Evolutionary conservation across 2,329 filamentous ascomycete genomes (phyloP).

Genomic region (Chrysoporthe deuterocubensis): DNA sequence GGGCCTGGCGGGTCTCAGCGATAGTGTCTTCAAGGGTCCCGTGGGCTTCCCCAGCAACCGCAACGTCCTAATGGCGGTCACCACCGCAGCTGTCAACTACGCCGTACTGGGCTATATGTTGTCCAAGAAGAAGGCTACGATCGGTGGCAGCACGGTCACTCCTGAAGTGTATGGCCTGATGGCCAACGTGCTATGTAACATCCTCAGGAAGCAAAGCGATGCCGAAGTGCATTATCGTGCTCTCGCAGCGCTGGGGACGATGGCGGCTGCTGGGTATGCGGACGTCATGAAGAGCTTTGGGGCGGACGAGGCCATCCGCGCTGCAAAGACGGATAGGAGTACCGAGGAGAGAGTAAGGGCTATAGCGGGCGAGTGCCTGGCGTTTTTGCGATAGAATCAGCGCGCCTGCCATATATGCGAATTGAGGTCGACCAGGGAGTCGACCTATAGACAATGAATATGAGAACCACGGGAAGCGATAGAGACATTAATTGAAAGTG

Average conservation of each 20-base stretch:
- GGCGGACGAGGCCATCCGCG: conserved; percentile 45
- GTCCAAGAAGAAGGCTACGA: conserved; percentile 47
- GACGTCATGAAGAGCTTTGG: conserved; percentile 48
- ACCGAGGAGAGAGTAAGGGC: conserved; percentile 52
- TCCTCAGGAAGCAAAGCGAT: conserved; percentile 71
- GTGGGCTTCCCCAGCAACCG: conserved; percentile 64
- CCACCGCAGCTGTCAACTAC: conserved; percentile 84
- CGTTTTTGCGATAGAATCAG: conserved; percentile 34
- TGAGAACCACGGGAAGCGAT: not conserved
- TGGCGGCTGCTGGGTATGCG: conserved; percentile 62
- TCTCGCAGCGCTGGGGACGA: conserved; percentile 81
- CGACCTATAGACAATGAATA: not conserved
- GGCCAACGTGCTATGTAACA: conserved; percentile 60
- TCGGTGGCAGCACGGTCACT: conserved; percentile 42
- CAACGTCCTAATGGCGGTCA: conserved; percentile 80
- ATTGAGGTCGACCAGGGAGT: not conserved
- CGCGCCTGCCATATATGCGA: not conserved
- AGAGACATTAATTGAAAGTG: not conserved
- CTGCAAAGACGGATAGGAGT: conserved; percentile 46
- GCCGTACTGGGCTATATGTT: conserved; percentile 68
- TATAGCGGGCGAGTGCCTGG: conserved; percentile 52
- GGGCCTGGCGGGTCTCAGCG: conserved; percentile 58
- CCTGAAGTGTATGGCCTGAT: conserved; percentile 48
- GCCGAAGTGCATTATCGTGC: conserved; percentile 82
- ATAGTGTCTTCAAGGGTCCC: conserved; percentile 49